Evolutionary conservation across 768 basidiomycete genomes (phyloP).

Genomic region (Gloeopeniophorella convolvens): DNA sequence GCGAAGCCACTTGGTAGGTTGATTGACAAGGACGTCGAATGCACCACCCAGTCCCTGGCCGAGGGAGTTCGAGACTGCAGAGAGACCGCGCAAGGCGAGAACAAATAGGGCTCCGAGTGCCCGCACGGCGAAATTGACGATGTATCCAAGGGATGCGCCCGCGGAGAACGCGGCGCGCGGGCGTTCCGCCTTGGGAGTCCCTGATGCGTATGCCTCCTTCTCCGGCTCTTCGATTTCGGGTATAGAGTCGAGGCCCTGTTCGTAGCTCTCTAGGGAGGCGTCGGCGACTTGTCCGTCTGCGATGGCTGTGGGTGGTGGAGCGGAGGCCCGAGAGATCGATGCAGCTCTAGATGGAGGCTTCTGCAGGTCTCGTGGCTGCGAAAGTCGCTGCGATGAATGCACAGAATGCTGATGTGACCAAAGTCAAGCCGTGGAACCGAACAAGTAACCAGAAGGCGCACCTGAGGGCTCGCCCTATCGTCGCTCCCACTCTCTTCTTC

Average conservation of each 20-base stretch:
- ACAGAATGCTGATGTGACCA: conserved; percentile 22
- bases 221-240: conserved; percentile 55
- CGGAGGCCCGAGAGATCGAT: conserved; percentile 34
- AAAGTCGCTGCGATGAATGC: conserved; percentile 7
- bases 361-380: conserved; percentile 27
- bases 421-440: conserved; percentile 6
- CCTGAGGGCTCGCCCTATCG: conserved; percentile 37
- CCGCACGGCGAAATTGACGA: conserved; percentile 34
- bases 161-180: conserved; percentile 33
- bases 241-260: conserved; percentile 55
- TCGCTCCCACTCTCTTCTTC: conserved; percentile 44
- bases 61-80: conserved; percentile 17
- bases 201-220: background rate
- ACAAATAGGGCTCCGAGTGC: conserved; percentile 17
- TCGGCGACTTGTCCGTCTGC: conserved; percentile 18
- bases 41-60: conserved; percentile 41
- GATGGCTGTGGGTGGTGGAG: conserved; percentile 36
- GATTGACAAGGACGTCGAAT: conserved; percentile 41
- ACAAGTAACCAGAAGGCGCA: conserved; percentile 21
- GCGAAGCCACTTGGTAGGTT: conserved; percentile 39
- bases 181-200: background rate
- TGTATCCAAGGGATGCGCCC: conserved; percentile 39
- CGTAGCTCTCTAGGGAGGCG: conserved; percentile 32
- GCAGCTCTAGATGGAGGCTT: conserved; percentile 28
- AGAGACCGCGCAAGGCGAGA: conserved; percentile 20